Evolutionary conservation across 352 stramenopile species (phyloP).

Genomic region (Thalassiosira hispida): DNA sequence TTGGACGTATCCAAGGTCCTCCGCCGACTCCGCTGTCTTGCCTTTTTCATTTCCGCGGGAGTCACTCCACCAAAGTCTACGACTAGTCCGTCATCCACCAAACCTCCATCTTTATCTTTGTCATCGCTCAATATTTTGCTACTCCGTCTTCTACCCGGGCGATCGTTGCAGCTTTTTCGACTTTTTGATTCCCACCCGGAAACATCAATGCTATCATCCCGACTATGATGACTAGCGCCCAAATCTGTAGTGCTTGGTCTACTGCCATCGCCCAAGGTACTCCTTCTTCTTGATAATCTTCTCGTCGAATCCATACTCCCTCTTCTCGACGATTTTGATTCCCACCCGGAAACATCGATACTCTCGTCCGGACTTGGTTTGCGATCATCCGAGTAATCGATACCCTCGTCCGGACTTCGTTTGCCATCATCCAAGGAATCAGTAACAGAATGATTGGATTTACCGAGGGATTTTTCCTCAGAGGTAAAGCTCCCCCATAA

Average conservation of each 20-base stretch:
- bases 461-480: constrained; percentile 13
- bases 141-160: neutral
- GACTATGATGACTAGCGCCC: neutral
- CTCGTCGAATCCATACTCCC: too few species aligned
- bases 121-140: neutral
- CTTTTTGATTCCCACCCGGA: constrained; percentile 4
- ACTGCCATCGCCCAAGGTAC: neutral
- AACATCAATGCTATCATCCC: neutral
- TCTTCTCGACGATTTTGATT: too few species aligned
- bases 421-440: neutral
- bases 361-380: neutral
- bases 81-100: constrained; percentile 3
- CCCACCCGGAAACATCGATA: constrained; percentile 11
- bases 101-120: constrained; percentile 5
- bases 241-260: too few species aligned
- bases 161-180: neutral
- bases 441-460: neutral
- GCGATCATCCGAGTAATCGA: neutral
- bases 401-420: too few species aligned
- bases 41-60: neutral
- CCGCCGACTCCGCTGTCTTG: neutral
- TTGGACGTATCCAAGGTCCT: neutral
- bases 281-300: neutral
- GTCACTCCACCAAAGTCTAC: constrained; percentile 8
- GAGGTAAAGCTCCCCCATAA: constrained; percentile 27